phyloP scores from a whole-genome alignment of 192 early-diverging fungal genomes.

The Rhizoclosmatium sp. region DNA sequence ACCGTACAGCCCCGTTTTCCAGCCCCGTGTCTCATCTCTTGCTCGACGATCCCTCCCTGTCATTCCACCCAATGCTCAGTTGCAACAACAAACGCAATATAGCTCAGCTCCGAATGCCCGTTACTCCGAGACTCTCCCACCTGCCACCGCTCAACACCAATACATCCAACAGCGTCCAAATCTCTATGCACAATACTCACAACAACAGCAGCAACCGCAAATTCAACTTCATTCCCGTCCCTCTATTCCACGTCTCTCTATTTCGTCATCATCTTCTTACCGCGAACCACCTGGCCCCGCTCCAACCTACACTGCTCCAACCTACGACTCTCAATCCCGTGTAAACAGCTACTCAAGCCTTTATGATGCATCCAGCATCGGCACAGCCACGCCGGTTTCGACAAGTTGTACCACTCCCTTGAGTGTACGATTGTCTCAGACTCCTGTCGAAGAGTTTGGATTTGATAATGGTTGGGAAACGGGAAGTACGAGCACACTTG shows the following conservation, averaged over 20 bases:
- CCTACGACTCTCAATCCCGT: neutral
- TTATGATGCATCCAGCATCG: neutral
- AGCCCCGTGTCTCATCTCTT: constrained; percentile 15
- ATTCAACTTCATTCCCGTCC: neutral
- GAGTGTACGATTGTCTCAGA: neutral
- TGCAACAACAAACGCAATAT: constrained; percentile 7
- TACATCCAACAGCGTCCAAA: neutral
- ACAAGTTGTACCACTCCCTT: neutral
- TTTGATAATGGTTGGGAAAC: neutral
- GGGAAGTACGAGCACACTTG: neutral
- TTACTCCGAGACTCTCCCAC: neutral
- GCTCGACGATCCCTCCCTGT: constrained; percentile 17
- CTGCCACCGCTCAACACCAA: neutral
- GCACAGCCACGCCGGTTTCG: neutral
- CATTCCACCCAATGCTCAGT: neutral
- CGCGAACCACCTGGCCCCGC: neutral
- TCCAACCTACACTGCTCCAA: neutral
- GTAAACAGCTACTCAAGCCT: neutral
- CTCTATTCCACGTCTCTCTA: constrained; percentile 17
- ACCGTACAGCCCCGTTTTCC: constrained; percentile 14
- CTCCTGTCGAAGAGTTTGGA: neutral
- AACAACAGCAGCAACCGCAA: neutral
- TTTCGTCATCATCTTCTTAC: neutral
- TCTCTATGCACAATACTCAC: neutral
- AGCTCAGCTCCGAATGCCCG: neutral